A percentile compares a stretch with the other conserved stretches of the same genome.
Conservation (phyloP, 2,329 filamentous ascomycete species). For the Monosporascus sp. region DNA sequence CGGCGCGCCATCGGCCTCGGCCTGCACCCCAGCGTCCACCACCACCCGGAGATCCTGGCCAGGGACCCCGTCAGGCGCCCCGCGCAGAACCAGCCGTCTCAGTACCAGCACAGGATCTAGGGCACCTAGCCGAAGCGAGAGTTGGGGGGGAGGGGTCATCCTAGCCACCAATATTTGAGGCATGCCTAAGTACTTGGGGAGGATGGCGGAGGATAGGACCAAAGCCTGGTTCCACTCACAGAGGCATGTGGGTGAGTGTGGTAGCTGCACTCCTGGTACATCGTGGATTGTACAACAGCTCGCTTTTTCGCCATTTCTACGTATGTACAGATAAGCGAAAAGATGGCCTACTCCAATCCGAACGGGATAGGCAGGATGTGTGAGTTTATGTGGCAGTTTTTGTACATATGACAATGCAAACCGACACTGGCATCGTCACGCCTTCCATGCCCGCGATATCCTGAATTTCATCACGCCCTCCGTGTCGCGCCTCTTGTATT, state of each 20-base stretch:
- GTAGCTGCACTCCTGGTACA: no score
- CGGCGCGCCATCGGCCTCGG: slow-evolving; percentile 83
- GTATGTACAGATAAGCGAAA: slow-evolving; percentile 25
- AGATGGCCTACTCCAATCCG: no score
- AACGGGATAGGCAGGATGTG: no score
- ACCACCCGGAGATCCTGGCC: slow-evolving; percentile 75
- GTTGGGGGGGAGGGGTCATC: background rate
- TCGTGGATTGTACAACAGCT: slow-evolving; percentile 19
- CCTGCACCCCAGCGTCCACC: slow-evolving; percentile 84
- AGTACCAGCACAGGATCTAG: slow-evolving; percentile 7
- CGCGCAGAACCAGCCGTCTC: slow-evolving; percentile 12
- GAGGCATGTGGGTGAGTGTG: no score
- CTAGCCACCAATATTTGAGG: no score
- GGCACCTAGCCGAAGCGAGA: background rate
- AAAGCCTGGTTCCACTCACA: no score
- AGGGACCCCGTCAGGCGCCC: slow-evolving; percentile 12
- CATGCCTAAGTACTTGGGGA: no score
- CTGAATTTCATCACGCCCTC: slow-evolving; percentile 45
- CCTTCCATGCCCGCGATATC: slow-evolving; percentile 42
- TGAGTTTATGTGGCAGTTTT: slow-evolving; percentile 18
- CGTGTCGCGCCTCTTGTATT: slow-evolving; percentile 40
- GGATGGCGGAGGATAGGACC: no score
- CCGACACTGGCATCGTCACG: slow-evolving; percentile 27
- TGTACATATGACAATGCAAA: slow-evolving; percentile 22
- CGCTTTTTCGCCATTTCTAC: slow-evolving; percentile 6